These are phyloP conservation scores for Tylopilus balloui DNA, from an alignment of 768 basidiomycete genomes.

Conservation along the genomic window DNA sequence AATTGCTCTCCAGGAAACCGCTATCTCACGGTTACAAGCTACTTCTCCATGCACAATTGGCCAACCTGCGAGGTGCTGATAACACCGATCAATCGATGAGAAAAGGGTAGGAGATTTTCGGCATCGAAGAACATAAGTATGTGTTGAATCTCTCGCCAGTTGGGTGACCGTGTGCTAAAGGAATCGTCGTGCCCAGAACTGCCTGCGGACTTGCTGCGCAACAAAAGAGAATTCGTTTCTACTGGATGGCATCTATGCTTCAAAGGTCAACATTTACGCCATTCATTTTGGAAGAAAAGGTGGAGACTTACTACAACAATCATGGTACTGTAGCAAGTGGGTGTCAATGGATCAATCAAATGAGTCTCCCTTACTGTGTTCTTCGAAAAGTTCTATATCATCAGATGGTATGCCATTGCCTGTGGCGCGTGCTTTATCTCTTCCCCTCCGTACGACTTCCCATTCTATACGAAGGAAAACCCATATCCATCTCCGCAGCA, in stretches of 20 bases:
- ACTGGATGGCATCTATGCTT: conserved; percentile 8
- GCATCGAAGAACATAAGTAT: not conserved
- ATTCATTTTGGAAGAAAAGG: not conserved
- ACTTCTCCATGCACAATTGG: not conserved
- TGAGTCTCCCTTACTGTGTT: conserved; percentile 11
- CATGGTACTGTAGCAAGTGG: not conserved
- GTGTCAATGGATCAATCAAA: conserved; percentile 15
- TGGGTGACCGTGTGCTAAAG: not conserved
- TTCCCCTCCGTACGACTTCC: conserved; percentile 72
- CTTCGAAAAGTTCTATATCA: conserved; percentile 14
- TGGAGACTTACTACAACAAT: conserved; percentile 12
- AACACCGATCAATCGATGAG: not conserved
- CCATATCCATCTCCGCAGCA: conserved; percentile 95
- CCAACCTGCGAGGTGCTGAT: not conserved
- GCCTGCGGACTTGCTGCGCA: not conserved
- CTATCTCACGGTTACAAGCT: conserved; percentile 8
- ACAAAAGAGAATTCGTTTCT: not conserved
- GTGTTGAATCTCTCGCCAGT: not conserved
- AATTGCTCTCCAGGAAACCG: not conserved
- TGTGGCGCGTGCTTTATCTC: conserved; percentile 2
- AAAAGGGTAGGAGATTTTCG: conserved; percentile 12
- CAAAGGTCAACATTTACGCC: conserved; percentile 1
- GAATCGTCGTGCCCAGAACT: conserved; percentile 2
- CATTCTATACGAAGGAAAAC: conserved; percentile 96
- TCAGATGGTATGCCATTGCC: conserved; percentile 7